Base-by-base conservation (phyloP, 148 eudicot genomes). In the Chenopodium formosanum region DNA sequence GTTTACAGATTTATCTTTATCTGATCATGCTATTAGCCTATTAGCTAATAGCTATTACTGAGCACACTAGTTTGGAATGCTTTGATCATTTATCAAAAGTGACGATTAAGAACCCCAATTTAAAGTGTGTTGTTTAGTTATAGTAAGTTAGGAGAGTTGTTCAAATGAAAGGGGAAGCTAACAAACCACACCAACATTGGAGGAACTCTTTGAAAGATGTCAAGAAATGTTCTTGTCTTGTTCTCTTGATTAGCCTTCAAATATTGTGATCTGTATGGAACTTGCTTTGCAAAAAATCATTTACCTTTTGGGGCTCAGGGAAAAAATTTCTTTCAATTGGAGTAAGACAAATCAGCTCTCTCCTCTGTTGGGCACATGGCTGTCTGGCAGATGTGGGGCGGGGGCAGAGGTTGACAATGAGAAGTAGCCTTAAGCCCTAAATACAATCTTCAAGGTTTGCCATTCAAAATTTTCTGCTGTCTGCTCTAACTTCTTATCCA, bases 141-240 rank as follows among this genome's bases (percentile, higher is more conserved):
- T 83, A 31, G 66, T 58, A 78, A 83, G 82, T 58, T 48, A 62
- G 62, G 47, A 70, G 65, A 77, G 81, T 77, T 82, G 52, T 22
- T 77, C 74, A 60, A 70, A 60, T 73, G 64, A 68, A 67, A 53
- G 58, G 64, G 79, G 2, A 79, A 74, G 64, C 47, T 48, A 25
- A 62, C 77, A 44, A 67, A 77, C 72, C 70, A 67, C 34, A n/a
- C 25, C 46, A 73, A 25, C 73, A 67, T 74, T 76, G 70, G 48
- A 74, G 10, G 14, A 68, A 53, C 20, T 83, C 46, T 50, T 70
- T 47, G 25, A 83, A 29, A 64, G 47, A 74, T 25, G 25, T 29
- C 19, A 79, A 79, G 79, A 75, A 56, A 69, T 16, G 32, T 56
- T 79, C 75, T 64, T 53, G 76, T 70, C 20, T 83, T 74, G 53